These are phyloP conservation scores for Naganishia antarctica DNA, from an alignment of 768 basidiomycete species.

Conservation along the genomic window DNA sequence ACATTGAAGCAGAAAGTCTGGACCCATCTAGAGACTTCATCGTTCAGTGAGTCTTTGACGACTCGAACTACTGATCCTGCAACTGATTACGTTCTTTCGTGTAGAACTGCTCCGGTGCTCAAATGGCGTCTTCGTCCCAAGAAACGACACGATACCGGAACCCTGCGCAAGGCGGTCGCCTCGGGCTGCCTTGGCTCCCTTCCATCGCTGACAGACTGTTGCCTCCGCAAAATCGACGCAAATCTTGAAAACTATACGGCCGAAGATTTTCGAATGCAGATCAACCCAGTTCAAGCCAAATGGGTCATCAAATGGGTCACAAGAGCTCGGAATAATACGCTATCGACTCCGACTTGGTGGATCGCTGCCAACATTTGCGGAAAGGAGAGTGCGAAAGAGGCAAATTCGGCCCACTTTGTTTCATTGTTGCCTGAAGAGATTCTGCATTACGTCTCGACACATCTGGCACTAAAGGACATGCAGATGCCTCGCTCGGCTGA, in stretches of 20 bases:
- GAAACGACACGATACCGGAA: not conserved
- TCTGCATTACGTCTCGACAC: not conserved
- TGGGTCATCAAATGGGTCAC: slow-evolving; percentile 14
- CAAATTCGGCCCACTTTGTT: slow-evolving; percentile 15
- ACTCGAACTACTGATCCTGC: no score
- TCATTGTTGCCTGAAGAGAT: slow-evolving; percentile 1
- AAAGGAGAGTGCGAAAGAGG: slow-evolving; percentile 10
- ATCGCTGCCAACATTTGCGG: slow-evolving; percentile 9
- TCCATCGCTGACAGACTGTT: slow-evolving; percentile 12
- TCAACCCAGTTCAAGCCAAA: slow-evolving; percentile 10
- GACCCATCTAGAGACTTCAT: not conserved
- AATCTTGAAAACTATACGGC: slow-evolving; percentile 4
- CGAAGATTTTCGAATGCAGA: slow-evolving; percentile 4
- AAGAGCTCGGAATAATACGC: slow-evolving; percentile 6
- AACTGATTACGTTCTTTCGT: not conserved
- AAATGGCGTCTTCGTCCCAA: slow-evolving; percentile 8
- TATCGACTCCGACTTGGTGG: slow-evolving; percentile 9
- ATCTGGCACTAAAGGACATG: slow-evolving; percentile 4
- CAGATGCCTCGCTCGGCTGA: slow-evolving; percentile 10
- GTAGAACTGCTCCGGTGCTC: slow-evolving; percentile 13
- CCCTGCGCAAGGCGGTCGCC: not conserved
- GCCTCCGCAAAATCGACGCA: slow-evolving; percentile 12
- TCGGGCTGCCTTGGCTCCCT: not conserved
- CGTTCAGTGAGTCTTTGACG: not conserved
- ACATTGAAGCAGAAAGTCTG: slow-evolving; percentile 1